phyloP scores from a whole-genome alignment of 2,329 filamentous ascomycete genomes.

The Cladophialophora exuberans region DNA sequence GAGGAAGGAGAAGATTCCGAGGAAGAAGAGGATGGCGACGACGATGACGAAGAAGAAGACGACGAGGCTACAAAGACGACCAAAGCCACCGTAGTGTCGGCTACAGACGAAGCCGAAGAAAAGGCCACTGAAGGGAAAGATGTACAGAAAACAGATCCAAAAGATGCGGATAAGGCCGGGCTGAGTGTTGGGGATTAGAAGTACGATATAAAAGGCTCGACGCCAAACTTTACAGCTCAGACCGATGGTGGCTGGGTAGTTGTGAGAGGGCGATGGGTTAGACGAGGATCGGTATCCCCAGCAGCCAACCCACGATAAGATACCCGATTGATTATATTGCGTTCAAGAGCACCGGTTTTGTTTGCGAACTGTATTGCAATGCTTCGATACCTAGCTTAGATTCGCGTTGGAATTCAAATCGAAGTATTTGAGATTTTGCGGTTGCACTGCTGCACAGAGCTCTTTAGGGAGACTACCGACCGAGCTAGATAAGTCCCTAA shows the following conservation, averaged over 20 bases:
- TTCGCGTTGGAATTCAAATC: not conserved
- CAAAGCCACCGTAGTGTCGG: slow-evolving; percentile 22
- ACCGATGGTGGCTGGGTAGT: not conserved
- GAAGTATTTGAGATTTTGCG: no score
- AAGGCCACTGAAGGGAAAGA: slow-evolving; percentile 21
- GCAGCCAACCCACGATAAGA: not conserved
- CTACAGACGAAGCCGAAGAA: slow-evolving; percentile 26
- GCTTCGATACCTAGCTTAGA: no score
- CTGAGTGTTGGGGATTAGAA: slow-evolving; percentile 29
- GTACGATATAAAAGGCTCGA: not conserved
- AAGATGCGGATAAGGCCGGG: slow-evolving; percentile 33
- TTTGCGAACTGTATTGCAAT: no score
- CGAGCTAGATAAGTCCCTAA: no score
- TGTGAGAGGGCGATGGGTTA: not conserved
- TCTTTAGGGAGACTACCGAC: no score
- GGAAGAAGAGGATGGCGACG: slow-evolving; percentile 28
- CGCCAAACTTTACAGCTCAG: not conserved
- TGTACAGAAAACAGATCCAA: slow-evolving; percentile 31
- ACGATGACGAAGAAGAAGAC: slow-evolving; percentile 30
- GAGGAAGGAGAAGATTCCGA: slow-evolving; percentile 31
- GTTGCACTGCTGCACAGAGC: no score
- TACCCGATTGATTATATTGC: not conserved
- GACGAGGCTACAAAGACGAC: slow-evolving; percentile 16
- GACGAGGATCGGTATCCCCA: not conserved
- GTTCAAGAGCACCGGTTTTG: not conserved